Evolutionary conservation across 192 early-diverging fungal species (phyloP).

Genomic region (Coemansia furcata): DNA sequence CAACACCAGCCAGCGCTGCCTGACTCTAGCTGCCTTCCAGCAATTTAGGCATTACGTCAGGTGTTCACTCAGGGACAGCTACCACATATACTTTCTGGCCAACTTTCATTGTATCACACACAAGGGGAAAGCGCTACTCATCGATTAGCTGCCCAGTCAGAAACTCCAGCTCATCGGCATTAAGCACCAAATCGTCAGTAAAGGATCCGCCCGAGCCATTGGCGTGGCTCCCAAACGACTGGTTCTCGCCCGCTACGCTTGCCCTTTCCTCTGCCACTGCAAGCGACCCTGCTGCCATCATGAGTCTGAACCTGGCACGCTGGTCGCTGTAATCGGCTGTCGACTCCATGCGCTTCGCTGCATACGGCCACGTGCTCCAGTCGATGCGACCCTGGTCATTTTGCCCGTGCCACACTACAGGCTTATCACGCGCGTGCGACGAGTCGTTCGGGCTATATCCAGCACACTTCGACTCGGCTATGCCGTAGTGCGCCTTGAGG

Average conservation of each 20-base stretch:
- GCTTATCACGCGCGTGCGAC: slow-evolving; percentile 57
- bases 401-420: slow-evolving; percentile 49
- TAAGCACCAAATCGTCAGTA: slow-evolving; percentile 7
- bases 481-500: slow-evolving; percentile 58
- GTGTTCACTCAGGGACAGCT: slow-evolving; percentile 1
- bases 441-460: slow-evolving; percentile 53
- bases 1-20: background rate
- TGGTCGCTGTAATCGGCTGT: slow-evolving; percentile 27
- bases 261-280: slow-evolving; percentile 23
- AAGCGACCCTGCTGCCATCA: slow-evolving; percentile 46
- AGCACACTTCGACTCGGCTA: slow-evolving; percentile 56
- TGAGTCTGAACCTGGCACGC: slow-evolving; percentile 28
- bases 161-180: slow-evolving; percentile 34
- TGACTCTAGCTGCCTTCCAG: background rate
- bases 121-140: background rate
- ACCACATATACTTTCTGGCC: background rate
- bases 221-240: slow-evolving; percentile 11
- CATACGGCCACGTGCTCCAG: slow-evolving; percentile 39
- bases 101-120: background rate
- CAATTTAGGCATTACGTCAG: background rate
- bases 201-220: background rate
- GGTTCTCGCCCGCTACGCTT: background rate
- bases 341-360: slow-evolving; percentile 37
- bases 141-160: slow-evolving; percentile 17
- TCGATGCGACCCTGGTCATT: slow-evolving; percentile 36